phyloP scores from a whole-genome alignment of 495 filamentous ascomycete species.

The Aspergillus nanangensis region DNA sequence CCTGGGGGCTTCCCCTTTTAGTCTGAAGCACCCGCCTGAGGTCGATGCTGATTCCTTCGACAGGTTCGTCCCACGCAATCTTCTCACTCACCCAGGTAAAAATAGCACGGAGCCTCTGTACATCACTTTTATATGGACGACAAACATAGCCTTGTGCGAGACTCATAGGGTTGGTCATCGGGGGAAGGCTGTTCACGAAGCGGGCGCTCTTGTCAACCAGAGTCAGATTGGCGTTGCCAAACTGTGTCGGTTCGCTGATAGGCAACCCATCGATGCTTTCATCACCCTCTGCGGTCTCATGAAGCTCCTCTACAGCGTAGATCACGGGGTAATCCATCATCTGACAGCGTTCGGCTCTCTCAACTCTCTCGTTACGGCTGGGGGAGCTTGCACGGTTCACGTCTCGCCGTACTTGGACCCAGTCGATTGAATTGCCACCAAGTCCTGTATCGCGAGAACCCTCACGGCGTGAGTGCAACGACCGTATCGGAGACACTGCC shows the following conservation, averaged over 20 bases:
- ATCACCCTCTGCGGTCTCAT: conserved; percentile 83
- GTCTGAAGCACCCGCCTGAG: conserved; percentile 76
- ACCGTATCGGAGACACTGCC: conserved; percentile 30
- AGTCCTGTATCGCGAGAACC: conserved; percentile 64
- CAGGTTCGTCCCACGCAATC: conserved; percentile 93
- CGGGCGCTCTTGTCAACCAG: conserved; percentile 95
- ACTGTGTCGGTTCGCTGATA: conserved; percentile 79
- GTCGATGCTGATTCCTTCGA: conserved; percentile 71
- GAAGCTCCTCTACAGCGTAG: conserved; percentile 81
- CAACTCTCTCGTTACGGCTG: conserved; percentile 79
- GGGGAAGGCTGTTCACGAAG: conserved; percentile 86
- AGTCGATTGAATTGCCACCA: conserved; percentile 65
- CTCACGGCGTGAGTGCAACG: conserved; percentile 34
- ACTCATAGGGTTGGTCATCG: conserved; percentile 75
- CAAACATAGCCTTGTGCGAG: conserved; percentile 91
- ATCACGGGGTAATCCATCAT: conserved; percentile 90
- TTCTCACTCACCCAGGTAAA: conserved; percentile 97
- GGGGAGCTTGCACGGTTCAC: conserved; percentile 92
- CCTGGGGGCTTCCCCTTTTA: conserved; percentile 81
- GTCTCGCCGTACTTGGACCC: conserved; percentile 93
- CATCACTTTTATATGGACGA: conserved; percentile 89
- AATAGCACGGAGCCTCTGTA: conserved; percentile 87
- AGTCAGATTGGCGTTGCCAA: conserved; percentile 67
- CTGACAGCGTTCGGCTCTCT: conserved; percentile 86
- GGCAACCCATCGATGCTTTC: conserved; percentile 82